Evolutionary conservation across 768 basidiomycete species (phyloP).

Genomic region (Tylopilus vinaceipallidus): DNA sequence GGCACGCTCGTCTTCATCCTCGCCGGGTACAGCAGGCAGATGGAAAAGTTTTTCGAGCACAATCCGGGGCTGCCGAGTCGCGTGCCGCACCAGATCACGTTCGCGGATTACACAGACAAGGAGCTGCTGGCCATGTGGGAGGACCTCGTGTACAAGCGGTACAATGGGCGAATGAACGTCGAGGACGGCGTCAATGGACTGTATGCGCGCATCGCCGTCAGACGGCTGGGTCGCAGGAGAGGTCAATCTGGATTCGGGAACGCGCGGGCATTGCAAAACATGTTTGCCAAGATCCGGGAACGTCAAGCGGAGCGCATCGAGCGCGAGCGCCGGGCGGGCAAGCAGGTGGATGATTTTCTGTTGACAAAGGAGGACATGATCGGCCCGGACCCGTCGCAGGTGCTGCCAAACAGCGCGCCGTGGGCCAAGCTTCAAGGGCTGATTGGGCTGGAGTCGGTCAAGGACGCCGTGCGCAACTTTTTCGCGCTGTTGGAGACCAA

Average conservation of each 20-base stretch:
- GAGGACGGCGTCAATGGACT: slow-evolving; percentile 57
- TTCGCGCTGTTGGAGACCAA: slow-evolving; percentile 50
- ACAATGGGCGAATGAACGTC: slow-evolving; percentile 49
- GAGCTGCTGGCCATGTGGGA: slow-evolving; percentile 58
- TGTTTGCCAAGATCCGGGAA: slow-evolving; percentile 45
- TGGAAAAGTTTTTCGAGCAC: slow-evolving; percentile 78
- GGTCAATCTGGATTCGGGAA: slow-evolving; percentile 65
- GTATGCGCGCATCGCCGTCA: slow-evolving; percentile 54
- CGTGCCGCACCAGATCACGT: slow-evolving; percentile 58
- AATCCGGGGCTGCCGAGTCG: slow-evolving; percentile 70
- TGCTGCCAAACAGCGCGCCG: slow-evolving; percentile 41
- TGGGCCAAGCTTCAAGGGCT: slow-evolving; percentile 54
- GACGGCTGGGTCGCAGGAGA: slow-evolving; percentile 61
- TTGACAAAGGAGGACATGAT: slow-evolving; percentile 57
- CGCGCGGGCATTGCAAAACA: slow-evolving; percentile 57
- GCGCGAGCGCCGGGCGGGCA: slow-evolving; percentile 41
- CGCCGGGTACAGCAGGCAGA: slow-evolving; percentile 69
- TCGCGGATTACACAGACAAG: slow-evolving; percentile 58
- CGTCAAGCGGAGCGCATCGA: slow-evolving; percentile 54
- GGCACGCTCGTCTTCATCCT: slow-evolving; percentile 69
- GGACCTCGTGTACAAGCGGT: slow-evolving; percentile 45
- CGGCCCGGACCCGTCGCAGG: slow-evolving; percentile 59
- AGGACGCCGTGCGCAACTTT: slow-evolving; percentile 51
- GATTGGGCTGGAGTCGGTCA: slow-evolving; percentile 58
- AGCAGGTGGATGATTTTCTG: slow-evolving; percentile 48